These are phyloP conservation scores for Fusarium sp. DNA, from an alignment of 2,329 filamentous ascomycete species.

Conservation along the genomic window DNA sequence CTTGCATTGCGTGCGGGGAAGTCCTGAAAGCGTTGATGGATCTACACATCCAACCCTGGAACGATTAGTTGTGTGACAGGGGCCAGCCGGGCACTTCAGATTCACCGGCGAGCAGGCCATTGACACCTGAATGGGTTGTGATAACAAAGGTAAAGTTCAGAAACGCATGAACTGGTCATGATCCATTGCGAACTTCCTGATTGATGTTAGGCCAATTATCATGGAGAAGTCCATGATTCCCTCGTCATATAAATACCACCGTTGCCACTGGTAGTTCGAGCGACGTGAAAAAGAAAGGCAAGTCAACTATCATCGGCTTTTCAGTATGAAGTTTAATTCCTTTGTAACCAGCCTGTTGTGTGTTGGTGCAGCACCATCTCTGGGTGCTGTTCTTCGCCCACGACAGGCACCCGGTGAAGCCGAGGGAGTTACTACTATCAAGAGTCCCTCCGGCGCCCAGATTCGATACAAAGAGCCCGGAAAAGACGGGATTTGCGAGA, in stretches of 20 bases:
- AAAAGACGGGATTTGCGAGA: constrained; percentile 66
- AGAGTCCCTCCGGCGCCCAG: constrained; percentile 2
- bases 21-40: neutral
- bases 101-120: neutral
- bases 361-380: neutral
- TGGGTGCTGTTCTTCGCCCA: constrained; percentile 2
- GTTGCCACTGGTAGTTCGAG: neutral
- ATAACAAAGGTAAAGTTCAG: neutral
- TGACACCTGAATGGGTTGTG: neutral
- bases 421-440: constrained; percentile 14
- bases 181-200: neutral
- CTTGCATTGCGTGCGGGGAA: constrained; percentile 8
- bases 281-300: neutral
- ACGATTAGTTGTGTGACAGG: neutral
- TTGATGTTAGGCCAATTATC: neutral
- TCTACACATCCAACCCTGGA: constrained; percentile 1
- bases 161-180: neutral
- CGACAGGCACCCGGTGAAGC: constrained; percentile 4
- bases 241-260: neutral
- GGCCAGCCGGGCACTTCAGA: neutral
- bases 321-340: neutral
- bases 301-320: neutral
- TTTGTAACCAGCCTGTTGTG: neutral
- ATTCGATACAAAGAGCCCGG: constrained; percentile 29
- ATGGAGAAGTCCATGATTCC: neutral